Evolutionary conservation across 176 grass and related monocot genomes (phyloP).

Genomic region (Carex myosuroides): DNA sequence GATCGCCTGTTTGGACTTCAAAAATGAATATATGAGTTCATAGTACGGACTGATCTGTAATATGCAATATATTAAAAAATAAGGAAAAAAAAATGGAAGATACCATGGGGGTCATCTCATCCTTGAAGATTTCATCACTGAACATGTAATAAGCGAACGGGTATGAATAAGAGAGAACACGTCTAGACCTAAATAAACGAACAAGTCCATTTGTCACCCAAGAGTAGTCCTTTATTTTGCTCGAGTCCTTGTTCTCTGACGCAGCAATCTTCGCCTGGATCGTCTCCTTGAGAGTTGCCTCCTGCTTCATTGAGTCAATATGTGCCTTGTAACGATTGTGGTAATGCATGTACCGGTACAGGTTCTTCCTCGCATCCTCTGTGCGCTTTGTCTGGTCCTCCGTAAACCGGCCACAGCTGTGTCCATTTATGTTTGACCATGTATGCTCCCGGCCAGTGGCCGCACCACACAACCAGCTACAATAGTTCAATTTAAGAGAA

Average conservation of each 20-base stretch:
- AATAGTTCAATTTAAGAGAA: constrained; percentile 30
- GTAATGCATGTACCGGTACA: constrained; percentile 49
- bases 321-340: constrained; percentile 58
- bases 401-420: constrained; percentile 87
- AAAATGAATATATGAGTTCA: too few species aligned
- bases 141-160: constrained; percentile 66
- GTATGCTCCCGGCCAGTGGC: constrained; percentile 87
- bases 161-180: constrained; percentile 86
- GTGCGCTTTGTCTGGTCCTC: constrained; percentile 56
- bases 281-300: constrained; percentile 36
- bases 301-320: constrained; percentile 45
- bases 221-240: constrained; percentile 85
- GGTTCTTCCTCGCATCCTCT: constrained; percentile 35
- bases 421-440: constrained; percentile 77
- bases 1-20: too few species aligned
- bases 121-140: constrained; percentile 52
- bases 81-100: not conserved
- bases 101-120: constrained; percentile 43
- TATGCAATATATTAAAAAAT: not conserved
- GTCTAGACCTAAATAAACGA: constrained; percentile 88
- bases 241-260: constrained; percentile 87
- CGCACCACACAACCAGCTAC: constrained; percentile 93
- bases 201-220: constrained; percentile 90
- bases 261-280: constrained; percentile 82
- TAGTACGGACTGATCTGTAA: too few species aligned